These are phyloP conservation scores for Zychaea mexicana DNA, from an alignment of 371 early-diverging fungal species.

Conservation along the genomic window DNA sequence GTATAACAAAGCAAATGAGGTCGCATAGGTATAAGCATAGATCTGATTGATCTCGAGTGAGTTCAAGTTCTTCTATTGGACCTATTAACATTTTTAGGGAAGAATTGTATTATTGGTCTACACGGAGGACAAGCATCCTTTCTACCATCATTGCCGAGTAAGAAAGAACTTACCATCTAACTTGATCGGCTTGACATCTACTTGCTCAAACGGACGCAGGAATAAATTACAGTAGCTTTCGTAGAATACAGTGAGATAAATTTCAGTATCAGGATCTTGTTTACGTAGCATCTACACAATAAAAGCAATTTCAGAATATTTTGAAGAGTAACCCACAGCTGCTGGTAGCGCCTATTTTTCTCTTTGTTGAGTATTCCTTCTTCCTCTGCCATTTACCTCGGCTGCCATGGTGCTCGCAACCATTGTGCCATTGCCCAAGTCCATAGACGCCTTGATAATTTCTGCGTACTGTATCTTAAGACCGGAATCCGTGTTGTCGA, in stretches of 20 bases:
- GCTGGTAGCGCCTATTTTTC: not conserved
- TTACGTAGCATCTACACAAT: constrained; percentile 26
- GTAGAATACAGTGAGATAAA: constrained; percentile 79
- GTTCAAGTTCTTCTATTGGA: constrained; percentile 31
- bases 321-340: not conserved
- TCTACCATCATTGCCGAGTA: not conserved
- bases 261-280: constrained; percentile 66
- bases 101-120: no score
- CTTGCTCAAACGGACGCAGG: constrained; percentile 58
- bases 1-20: constrained; percentile 68
- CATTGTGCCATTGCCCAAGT: constrained; percentile 47
- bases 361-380: not conserved
- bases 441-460: constrained; percentile 72
- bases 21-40: constrained; percentile 71
- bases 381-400: constrained; percentile 21
- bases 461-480: constrained; percentile 75
- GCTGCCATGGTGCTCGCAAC: constrained; percentile 24
- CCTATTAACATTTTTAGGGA: constrained; percentile 18
- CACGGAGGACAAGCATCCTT: not conserved
- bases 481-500: constrained; percentile 62
- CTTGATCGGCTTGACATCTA: constrained; percentile 33
- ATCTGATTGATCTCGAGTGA: constrained; percentile 33
- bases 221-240: constrained; percentile 56
- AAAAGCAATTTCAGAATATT: no score
- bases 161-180: constrained; percentile 24